Conservation (phyloP, 768 basidiomycete genomes). For the Scleroderma bovista region DNA sequence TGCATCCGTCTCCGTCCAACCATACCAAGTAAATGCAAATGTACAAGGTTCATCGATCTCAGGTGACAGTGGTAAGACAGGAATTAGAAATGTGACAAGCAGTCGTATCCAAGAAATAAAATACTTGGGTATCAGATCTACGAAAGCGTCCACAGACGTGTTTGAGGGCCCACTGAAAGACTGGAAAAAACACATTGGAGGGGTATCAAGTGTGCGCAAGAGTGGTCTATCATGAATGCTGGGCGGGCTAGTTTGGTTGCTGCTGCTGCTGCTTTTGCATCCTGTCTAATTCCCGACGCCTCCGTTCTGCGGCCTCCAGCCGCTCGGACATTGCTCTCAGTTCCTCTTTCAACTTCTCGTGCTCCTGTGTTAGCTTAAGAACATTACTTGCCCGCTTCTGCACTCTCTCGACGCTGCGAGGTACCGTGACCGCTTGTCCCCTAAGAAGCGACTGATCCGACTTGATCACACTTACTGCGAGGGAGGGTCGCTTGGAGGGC, state of each 20-base stretch:
- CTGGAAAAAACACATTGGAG: conserved; percentile 14
- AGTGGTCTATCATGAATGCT: conserved; percentile 10
- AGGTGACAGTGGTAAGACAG: conserved; percentile 5
- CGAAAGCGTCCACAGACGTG: conserved; percentile 5
- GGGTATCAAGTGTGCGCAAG: conserved; percentile 22
- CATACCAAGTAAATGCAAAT: background rate
- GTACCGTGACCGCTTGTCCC: conserved; percentile 30
- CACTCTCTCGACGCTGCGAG: conserved; percentile 30
- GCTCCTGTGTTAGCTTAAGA: conserved; percentile 70
- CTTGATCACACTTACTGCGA: conserved; percentile 43
- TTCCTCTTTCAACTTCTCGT: conserved; percentile 72
- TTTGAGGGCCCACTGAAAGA: conserved; percentile 7
- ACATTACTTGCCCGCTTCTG: conserved; percentile 77
- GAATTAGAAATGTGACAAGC: conserved; percentile 5
- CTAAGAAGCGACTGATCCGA: conserved; percentile 15
- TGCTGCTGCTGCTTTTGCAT: conserved; percentile 16
- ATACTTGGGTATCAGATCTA: conserved; percentile 21
- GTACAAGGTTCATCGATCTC: background rate
- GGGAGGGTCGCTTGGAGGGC: conserved; percentile 13
- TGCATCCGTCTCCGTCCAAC: background rate
- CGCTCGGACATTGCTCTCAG: conserved; percentile 70
- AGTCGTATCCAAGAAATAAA: conserved; percentile 4
- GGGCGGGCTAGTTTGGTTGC: background rate
- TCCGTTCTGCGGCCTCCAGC: conserved; percentile 68
- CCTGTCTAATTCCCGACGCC: conserved; percentile 41